A percentile compares a stretch with the other conserved stretches of the same genome.
Conservation (phyloP, 768 basidiomycete genomes). For the Grammothele lineata region DNA sequence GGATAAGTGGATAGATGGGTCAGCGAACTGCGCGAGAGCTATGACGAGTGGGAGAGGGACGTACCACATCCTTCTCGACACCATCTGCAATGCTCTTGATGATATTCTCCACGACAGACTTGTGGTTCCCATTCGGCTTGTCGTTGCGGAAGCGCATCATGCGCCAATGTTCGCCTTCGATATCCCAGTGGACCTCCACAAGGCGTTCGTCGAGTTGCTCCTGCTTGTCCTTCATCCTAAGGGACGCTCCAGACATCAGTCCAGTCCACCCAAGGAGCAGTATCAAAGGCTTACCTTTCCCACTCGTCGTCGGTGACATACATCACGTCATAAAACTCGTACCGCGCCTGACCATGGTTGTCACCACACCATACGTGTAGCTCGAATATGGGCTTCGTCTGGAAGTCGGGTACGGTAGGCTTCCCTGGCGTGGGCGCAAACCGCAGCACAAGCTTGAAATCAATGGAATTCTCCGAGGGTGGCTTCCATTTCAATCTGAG, state of each 20-base stretch:
- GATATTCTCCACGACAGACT: constrained; percentile 79
- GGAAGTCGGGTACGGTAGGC: constrained; percentile 66
- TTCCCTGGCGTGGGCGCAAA: constrained; percentile 68
- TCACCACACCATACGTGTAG: constrained; percentile 82
- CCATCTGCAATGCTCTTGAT: constrained; percentile 91
- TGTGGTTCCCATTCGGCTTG: constrained; percentile 90
- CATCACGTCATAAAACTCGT: constrained; percentile 85
- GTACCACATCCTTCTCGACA: constrained; percentile 81
- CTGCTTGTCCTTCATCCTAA: constrained; percentile 80
- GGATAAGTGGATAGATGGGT: constrained; percentile 15
- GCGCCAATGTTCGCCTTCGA: constrained; percentile 62
- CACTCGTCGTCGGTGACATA: constrained; percentile 87
- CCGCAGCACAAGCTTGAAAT: constrained; percentile 93
- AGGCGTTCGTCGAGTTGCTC: constrained; percentile 93
- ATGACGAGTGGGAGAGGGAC: neutral
- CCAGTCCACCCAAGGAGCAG: constrained; percentile 3
- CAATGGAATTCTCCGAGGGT: constrained; percentile 94
- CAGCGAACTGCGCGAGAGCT: neutral
- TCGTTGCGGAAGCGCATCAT: constrained; percentile 95
- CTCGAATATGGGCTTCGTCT: constrained; percentile 81
- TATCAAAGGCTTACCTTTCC: constrained; percentile 64
- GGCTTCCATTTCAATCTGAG: constrained; percentile 97
- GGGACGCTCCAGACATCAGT: constrained; percentile 4
- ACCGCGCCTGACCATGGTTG: constrained; percentile 46
- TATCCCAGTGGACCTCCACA: constrained; percentile 92